These are phyloP conservation scores for Hypoxylon crocopeplum DNA, from an alignment of 495 filamentous ascomycete species.

Conservation along the genomic window DNA sequence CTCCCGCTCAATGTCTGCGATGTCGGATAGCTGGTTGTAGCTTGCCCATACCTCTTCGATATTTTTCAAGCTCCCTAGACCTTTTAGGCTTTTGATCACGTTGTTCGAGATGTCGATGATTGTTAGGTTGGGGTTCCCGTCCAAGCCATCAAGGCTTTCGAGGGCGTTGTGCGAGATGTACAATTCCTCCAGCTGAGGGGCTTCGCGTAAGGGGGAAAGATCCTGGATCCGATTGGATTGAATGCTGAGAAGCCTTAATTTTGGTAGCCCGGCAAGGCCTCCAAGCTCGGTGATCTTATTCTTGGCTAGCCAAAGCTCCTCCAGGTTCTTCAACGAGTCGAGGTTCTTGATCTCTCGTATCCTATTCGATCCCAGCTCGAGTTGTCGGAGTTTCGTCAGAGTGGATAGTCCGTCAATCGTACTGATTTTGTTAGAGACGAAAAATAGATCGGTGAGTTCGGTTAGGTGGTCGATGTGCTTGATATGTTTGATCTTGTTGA, in stretches of 20 bases:
- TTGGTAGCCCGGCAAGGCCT: conserved; percentile 71
- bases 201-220: conserved; percentile 74
- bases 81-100: conserved; percentile 74
- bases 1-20: conserved; percentile 83
- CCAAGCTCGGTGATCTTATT: conserved; percentile 93
- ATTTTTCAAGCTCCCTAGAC: conserved; percentile 69
- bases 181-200: conserved; percentile 87
- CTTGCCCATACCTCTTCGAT: conserved; percentile 96
- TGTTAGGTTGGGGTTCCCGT: conserved; percentile 70
- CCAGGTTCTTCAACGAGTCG: conserved; percentile 72
- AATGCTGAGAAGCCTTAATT: conserved; percentile 89
- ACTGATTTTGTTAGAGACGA: conserved; percentile 93
- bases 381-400: conserved; percentile 73
- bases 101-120: conserved; percentile 93
- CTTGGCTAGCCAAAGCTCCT: conserved; percentile 96
- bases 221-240: conserved; percentile 93
- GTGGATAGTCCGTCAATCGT: conserved; percentile 85
- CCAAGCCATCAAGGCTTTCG: conserved; percentile 76
- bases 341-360: conserved; percentile 92
- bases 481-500: conserved; percentile 99
- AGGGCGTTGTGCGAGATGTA: conserved; percentile 99
- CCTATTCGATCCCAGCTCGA: conserved; percentile 91
- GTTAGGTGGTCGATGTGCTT: conserved; percentile 82
- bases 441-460: conserved; percentile 84
- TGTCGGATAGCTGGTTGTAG: conserved; percentile 79